These are phyloP conservation scores for Barnettozyma pratensis DNA, from an alignment of 805 yeast genomes.

Conservation along the genomic window DNA sequence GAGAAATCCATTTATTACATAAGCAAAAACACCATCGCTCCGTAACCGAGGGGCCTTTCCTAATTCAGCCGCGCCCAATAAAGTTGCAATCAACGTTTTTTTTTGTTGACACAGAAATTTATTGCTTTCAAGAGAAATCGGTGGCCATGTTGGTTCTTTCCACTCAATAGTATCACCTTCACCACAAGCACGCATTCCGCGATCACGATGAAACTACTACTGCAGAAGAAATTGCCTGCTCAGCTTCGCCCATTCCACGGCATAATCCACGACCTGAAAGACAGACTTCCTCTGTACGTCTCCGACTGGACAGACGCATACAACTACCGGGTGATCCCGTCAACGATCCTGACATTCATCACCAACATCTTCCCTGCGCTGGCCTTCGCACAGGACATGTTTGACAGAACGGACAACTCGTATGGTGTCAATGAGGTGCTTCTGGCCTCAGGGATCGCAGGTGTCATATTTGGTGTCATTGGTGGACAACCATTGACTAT, in stretches of 20 bases:
- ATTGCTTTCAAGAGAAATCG: too few species aligned
- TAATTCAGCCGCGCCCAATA: too few species aligned
- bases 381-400: slow-evolving; percentile 97
- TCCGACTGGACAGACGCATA: slow-evolving; percentile 82
- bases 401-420: slow-evolving; percentile 78
- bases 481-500: slow-evolving; percentile 91
- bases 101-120: too few species aligned
- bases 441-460: slow-evolving; percentile 80
- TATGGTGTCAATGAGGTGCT: slow-evolving; percentile 92
- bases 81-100: too few species aligned
- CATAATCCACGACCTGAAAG: slow-evolving; percentile 30
- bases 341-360: slow-evolving; percentile 78
- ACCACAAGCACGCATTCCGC: too few species aligned
- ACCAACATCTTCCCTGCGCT: slow-evolving; percentile 89
- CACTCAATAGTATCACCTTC: too few species aligned
- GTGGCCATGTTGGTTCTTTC: too few species aligned
- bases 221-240: neutral
- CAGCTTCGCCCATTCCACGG: slow-evolving; percentile 21
- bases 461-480: slow-evolving; percentile 79
- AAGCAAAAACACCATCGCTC: too few species aligned
- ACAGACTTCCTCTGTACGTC: slow-evolving; percentile 53
- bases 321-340: slow-evolving; percentile 84
- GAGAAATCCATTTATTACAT: too few species aligned
- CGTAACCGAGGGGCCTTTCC: too few species aligned
- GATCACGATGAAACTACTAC: neutral